Percentiles rank a stretch among this genome's conserved stretches.
Evolutionary conservation across 148 eudicot species (phyloP).

Genomic region (Vaccinium vitisidaea): DNA sequence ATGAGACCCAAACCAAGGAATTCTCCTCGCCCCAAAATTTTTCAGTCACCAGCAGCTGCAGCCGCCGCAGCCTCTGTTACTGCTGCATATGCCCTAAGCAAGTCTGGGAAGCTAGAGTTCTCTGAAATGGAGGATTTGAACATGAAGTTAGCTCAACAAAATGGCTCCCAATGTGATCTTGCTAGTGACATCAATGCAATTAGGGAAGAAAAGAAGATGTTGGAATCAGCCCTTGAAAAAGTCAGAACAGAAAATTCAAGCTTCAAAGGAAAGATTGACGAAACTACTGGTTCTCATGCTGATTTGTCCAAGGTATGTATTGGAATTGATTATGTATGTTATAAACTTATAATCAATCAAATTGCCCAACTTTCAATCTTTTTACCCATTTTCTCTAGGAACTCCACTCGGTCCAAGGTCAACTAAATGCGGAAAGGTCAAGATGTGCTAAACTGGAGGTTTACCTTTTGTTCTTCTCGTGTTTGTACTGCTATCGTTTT

Average conservation of each 20-base stretch:
- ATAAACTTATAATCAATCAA: not conserved
- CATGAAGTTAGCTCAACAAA: conserved; percentile 26
- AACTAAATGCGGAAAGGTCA: conserved; percentile 80
- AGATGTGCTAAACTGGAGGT: conserved; percentile 96
- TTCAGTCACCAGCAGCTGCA: conserved; percentile 91
- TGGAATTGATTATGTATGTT: not conserved
- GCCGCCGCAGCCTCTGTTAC: conserved; percentile 98
- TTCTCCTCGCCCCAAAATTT: conserved; percentile 64
- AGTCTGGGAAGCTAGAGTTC: conserved; percentile 46
- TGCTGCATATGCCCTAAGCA: conserved; percentile 77
- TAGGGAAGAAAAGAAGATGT: conserved; percentile 50
- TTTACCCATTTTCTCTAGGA: conserved; percentile 48
- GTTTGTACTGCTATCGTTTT: not conserved
- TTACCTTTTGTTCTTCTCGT: conserved; percentile 12
- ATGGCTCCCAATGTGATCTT: conserved; percentile 35
- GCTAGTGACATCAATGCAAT: conserved; percentile 30
- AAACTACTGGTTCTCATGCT: conserved; percentile 49
- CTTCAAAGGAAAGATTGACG: conserved; percentile 70
- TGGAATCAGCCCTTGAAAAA: conserved; percentile 64
- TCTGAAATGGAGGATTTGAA: conserved; percentile 32
- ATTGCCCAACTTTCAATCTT: conserved; percentile 5
- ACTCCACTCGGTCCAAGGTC: conserved; percentile 83
- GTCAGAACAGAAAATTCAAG: conserved; percentile 57
- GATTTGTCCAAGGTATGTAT: conserved; percentile 72
- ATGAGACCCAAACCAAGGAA: conserved; percentile 83